Conservation (phyloP, 352 stramenopile genomes). For the Phytophthora foliorum region DNA sequence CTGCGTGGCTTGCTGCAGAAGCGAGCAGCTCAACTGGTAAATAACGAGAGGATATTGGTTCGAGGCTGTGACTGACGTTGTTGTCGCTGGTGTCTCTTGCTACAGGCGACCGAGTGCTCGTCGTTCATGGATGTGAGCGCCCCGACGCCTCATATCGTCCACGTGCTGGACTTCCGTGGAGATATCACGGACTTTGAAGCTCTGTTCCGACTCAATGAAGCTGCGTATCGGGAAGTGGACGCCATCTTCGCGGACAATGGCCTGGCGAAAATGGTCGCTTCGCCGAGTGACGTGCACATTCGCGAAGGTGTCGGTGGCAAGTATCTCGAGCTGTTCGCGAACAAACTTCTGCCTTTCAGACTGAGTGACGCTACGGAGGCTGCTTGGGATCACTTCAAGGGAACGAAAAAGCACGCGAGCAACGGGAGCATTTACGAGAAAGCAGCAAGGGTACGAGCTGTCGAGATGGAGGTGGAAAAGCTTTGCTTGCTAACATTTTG, state of each 20-base stretch:
- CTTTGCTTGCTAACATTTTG: slow-evolving; percentile 1
- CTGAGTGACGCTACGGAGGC: slow-evolving; percentile 24
- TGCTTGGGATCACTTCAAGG: slow-evolving; percentile 40
- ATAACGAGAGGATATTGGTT: background rate
- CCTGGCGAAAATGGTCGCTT: slow-evolving; percentile 21
- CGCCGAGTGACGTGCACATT: slow-evolving; percentile 33
- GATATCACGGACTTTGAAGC: slow-evolving; percentile 31
- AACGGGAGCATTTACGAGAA: slow-evolving; percentile 44
- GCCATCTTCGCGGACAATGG: slow-evolving; percentile 36
- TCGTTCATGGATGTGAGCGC: slow-evolving; percentile 16
- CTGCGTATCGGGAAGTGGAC: slow-evolving; percentile 31
- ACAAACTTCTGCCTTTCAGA: slow-evolving; percentile 38
- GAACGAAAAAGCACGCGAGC: slow-evolving; percentile 36
- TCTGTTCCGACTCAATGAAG: slow-evolving; percentile 27
- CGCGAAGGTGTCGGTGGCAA: slow-evolving; percentile 28
- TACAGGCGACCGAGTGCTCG: slow-evolving; percentile 24
- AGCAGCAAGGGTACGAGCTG: slow-evolving; percentile 24
- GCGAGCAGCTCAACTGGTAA: slow-evolving; percentile 28
- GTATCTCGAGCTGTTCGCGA: slow-evolving; percentile 37
- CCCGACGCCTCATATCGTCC: slow-evolving; percentile 11
- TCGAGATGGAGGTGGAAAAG: background rate
- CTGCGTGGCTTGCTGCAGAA: slow-evolving; percentile 47
- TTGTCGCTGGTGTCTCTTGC: background rate
- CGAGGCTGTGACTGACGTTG: background rate
- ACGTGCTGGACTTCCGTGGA: slow-evolving; percentile 22